Percentiles rank a stretch among this genome's conserved stretches.
Conservation (phyloP, 2,329 filamentous ascomycete genomes). For the Sphaerostilbella broomeana region DNA sequence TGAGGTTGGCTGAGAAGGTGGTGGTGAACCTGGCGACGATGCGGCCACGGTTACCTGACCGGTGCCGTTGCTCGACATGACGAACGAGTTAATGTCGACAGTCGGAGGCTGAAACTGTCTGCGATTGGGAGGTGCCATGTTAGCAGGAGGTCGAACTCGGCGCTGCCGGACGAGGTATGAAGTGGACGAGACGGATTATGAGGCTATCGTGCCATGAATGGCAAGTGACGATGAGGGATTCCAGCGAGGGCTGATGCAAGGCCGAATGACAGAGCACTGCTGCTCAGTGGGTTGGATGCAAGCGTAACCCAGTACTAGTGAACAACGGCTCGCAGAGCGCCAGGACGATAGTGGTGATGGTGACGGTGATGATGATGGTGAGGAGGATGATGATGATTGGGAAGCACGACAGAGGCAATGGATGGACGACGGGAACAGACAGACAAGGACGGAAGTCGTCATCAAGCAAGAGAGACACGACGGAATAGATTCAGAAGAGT, state of each 20-base stretch:
- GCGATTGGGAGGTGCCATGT: conserved; percentile 27
- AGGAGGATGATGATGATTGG: not conserved
- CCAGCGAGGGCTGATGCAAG: too few species aligned
- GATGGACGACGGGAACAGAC: too few species aligned
- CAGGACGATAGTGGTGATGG: too few species aligned
- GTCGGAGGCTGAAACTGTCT: conserved; percentile 21
- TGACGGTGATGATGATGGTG: too few species aligned
- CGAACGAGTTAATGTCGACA: conserved; percentile 18
- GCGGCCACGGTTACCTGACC: not conserved
- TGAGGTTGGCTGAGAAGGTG: conserved; percentile 10
- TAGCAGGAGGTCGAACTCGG: conserved; percentile 22
- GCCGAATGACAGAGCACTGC: too few species aligned
- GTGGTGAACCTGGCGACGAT: not conserved
- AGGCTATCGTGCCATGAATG: too few species aligned
- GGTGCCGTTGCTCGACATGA: conserved; percentile 27
- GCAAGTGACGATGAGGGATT: too few species aligned
- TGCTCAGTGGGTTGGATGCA: conserved; percentile 8
- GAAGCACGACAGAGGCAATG: conserved; percentile 6
- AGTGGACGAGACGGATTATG: conserved; percentile 3
- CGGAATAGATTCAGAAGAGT: conserved; percentile 4
- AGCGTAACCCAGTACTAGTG: too few species aligned
- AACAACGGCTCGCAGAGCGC: too few species aligned
- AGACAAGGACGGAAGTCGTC: conserved; percentile 3
- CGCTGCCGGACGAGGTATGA: not conserved
- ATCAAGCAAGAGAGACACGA: not conserved